Evolutionary conservation across 768 basidiomycete species (phyloP), one percentile per base, ranked within the genome.

Genomic region (Rhizopogon salebrosus): DNA sequence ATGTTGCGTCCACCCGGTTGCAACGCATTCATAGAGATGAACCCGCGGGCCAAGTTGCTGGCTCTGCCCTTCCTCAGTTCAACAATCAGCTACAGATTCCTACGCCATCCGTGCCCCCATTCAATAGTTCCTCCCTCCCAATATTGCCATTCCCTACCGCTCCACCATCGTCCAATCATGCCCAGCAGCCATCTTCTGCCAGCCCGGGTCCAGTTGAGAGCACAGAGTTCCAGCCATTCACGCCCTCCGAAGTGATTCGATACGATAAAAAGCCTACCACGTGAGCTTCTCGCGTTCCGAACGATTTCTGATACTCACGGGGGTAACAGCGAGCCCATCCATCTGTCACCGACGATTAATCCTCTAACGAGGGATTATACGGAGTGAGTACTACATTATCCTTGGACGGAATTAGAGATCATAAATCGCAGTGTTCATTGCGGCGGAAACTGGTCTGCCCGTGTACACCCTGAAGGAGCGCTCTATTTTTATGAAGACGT

Each of bases 391-490:
- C 13, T 34, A 11, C 11, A 34, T 34, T 34, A 4, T 34, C 31
- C 3, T 11, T 34, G 31, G 31, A 34, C 10, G 26, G 3, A 34
- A 16, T 46, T 8, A 22, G 20, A 6, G 11, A 31, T 34, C 31
- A 34, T 31, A 18, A 3, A 13, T 8, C 14, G 9, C 31, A 46
- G 45, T 23, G 4, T 9, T 22, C 11, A 6, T 31, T 29, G 9
- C 2, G 1, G 29, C 6, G 45, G 26, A 34, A 16, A 22, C 14
- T 83, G 82, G 82, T 60, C 43, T 6, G 56, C 70, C 2, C 64
- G 66, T 31, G 60, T 68, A 5, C 82, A 83, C 59, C 80, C 82
- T 0, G 82, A 84, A 64, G 83, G 83, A 4, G 73, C 72, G 10
- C 67, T 75, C 13, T 84, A 83, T 60, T 83, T 79, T 52, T 73